Percentiles rank a stretch among this genome's conserved stretches.
These are phyloP conservation scores for Brassica hybrid DNA, from an alignment of 441 rosid genomes.

Conservation along the genomic window DNA sequence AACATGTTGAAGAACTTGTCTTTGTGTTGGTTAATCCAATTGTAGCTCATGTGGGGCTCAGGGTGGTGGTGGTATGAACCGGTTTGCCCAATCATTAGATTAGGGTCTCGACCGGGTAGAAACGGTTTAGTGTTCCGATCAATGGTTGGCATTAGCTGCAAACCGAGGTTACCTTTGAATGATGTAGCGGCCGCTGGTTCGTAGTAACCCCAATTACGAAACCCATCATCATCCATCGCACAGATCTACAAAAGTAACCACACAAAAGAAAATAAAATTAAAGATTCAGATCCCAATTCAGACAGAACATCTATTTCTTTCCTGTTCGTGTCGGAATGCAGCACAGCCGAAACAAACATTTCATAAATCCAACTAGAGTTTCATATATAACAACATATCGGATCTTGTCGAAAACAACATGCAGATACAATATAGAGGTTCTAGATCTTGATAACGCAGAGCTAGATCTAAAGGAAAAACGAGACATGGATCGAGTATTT, in stretches of 20 bases:
- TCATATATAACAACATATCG: neutral
- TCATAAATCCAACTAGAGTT: neutral
- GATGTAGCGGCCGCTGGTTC: constrained; percentile 56
- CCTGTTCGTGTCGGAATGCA: neutral
- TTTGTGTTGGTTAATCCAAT: constrained; percentile 74
- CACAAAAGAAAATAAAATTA: neutral
- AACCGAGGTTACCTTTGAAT: constrained; percentile 78
- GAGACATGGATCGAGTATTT: constrained; percentile 8
- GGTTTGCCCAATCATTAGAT: constrained; percentile 57
- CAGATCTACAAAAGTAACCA: constrained; percentile 45
- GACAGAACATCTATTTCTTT: constrained; percentile 26
- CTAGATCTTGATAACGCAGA: constrained; percentile 37
- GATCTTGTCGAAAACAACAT: constrained; percentile 27
- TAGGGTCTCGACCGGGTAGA: constrained; percentile 70
- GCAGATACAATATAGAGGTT: constrained; percentile 45
- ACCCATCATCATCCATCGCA: constrained; percentile 81
- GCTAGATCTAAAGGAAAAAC: constrained; percentile 34
- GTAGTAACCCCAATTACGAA: constrained; percentile 90
- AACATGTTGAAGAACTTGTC: constrained; percentile 75
- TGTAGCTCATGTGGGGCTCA: constrained; percentile 70
- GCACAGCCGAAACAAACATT: neutral
- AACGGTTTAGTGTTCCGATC: constrained; percentile 81
- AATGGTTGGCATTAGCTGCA: constrained; percentile 81
- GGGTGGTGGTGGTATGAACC: constrained; percentile 59
- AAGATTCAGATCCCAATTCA: constrained; percentile 31